phyloP scores from a whole-genome alignment of 2,329 filamentous ascomycete species.

The Ophiostoma ulmi region DNA sequence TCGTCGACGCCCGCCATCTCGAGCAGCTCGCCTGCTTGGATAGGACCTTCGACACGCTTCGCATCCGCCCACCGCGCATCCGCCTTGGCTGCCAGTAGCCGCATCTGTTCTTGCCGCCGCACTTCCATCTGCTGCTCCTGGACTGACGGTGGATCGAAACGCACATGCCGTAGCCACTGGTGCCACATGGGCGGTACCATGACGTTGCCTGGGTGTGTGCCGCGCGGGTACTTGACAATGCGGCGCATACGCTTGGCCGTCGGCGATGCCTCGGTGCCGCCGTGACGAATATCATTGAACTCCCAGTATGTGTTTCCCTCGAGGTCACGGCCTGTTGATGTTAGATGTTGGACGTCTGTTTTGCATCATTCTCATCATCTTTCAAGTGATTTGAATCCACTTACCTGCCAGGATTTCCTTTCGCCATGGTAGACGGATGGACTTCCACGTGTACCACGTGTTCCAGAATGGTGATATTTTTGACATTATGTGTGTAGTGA shows the following conservation, averaged over 20 bases:
- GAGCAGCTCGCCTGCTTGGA: constrained; percentile 12
- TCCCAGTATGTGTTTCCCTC: constrained; percentile 66
- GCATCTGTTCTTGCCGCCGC: constrained; percentile 48
- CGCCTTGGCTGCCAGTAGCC: constrained; percentile 54
- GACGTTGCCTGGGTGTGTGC: constrained; percentile 51
- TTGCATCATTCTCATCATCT: not conserved
- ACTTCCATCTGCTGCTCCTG: constrained; percentile 53
- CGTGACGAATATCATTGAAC: constrained; percentile 50
- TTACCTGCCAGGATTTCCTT: constrained; percentile 58
- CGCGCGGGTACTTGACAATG: constrained; percentile 55
- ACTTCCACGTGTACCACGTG: constrained; percentile 59
- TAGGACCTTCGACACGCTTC: constrained; percentile 37
- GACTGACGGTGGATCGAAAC: constrained; percentile 50
- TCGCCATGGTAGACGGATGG: constrained; percentile 58
- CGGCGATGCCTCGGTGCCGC: constrained; percentile 30
- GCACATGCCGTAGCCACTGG: constrained; percentile 62
- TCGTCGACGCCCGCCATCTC: constrained; percentile 3
- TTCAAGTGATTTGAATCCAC: not conserved
- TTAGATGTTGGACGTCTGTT: not conserved
- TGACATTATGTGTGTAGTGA: not conserved
- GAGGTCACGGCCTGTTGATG: constrained; percentile 53
- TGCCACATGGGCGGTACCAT: constrained; percentile 60
- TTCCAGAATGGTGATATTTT: constrained; percentile 34
- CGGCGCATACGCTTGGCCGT: constrained; percentile 46
- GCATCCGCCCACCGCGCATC: constrained; percentile 57